These are phyloP conservation scores for Pseudogymnoascus sp. DNA, from an alignment of 2,329 filamentous ascomycete species.

Conservation along the genomic window DNA sequence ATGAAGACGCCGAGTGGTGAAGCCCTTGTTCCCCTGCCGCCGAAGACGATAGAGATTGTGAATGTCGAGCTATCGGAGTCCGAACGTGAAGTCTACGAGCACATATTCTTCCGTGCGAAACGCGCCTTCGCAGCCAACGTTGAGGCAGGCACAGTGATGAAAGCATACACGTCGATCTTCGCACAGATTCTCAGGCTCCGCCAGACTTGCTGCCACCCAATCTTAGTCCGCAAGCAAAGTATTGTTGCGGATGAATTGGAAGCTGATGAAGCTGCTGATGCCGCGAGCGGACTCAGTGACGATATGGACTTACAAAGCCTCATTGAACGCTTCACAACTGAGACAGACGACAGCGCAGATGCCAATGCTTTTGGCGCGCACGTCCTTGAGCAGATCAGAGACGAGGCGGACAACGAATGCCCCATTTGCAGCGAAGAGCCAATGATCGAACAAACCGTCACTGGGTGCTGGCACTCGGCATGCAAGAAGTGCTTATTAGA, in stretches of 20 bases:
- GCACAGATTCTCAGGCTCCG: constrained; percentile 88
- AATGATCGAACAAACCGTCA: constrained; percentile 90
- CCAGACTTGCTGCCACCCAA: constrained; percentile 89
- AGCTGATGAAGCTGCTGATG: constrained; percentile 67
- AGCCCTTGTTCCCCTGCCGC: constrained; percentile 71
- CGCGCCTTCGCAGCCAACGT: constrained; percentile 77
- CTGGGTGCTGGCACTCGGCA: constrained; percentile 94
- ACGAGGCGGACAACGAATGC: constrained; percentile 81
- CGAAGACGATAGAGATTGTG: constrained; percentile 75
- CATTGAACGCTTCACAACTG: constrained; percentile 72
- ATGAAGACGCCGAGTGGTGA: constrained; percentile 92
- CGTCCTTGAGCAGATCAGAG: constrained; percentile 82
- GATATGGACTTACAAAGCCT: constrained; percentile 91
- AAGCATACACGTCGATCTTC: constrained; percentile 94
- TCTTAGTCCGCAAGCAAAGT: constrained; percentile 76
- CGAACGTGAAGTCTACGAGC: constrained; percentile 86
- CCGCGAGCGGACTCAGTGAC: constrained; percentile 73
- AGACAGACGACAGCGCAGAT: constrained; percentile 51
- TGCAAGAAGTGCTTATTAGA: constrained; percentile 89
- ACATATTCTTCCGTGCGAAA: constrained; percentile 77
- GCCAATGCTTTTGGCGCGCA: constrained; percentile 73
- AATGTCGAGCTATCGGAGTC: constrained; percentile 75
- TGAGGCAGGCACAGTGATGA: constrained; percentile 85
- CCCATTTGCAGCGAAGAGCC: constrained; percentile 93
- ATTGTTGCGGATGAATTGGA: constrained; percentile 83